phyloP scores from a whole-genome alignment of 2,329 filamentous ascomycete species.

The Mycosphaerelloides madeirae region DNA sequence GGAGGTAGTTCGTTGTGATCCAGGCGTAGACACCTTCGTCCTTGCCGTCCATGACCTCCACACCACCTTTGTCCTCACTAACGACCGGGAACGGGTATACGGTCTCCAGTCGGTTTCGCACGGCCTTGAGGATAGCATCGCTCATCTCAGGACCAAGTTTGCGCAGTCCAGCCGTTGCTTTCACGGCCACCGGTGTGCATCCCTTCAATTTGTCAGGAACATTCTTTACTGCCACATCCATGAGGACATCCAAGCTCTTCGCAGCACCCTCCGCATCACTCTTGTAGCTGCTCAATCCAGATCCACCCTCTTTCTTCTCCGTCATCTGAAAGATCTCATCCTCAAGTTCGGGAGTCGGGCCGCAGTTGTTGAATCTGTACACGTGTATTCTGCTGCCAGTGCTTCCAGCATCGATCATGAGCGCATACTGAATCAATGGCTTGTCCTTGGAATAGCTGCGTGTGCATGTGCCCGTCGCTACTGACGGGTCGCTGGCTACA shows the following conservation, averaged over 20 bases:
- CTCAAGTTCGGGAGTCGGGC: constrained; percentile 88
- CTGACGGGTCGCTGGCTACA: constrained; percentile 52
- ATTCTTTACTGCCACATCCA: constrained; percentile 76
- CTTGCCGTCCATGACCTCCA: constrained; percentile 95
- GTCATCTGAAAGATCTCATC: constrained; percentile 92
- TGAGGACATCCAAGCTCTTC: constrained; percentile 78
- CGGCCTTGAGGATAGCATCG: constrained; percentile 77
- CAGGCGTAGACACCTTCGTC: constrained; percentile 98
- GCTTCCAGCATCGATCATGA: constrained; percentile 98
- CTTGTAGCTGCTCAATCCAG: constrained; percentile 78
- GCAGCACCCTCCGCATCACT: constrained; percentile 83
- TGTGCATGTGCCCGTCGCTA: constrained; percentile 69
- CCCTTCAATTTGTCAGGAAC: constrained; percentile 84
- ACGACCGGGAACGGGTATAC: constrained; percentile 94
- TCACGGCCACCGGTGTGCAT: constrained; percentile 96
- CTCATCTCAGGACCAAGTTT: constrained; percentile 78
- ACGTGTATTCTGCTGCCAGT: constrained; percentile 97
- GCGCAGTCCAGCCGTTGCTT: constrained; percentile 90
- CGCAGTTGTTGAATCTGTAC: constrained; percentile 99
- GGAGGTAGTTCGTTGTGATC: constrained; percentile 98
- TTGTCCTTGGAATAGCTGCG: constrained; percentile 82
- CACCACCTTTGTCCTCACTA: constrained; percentile 74
- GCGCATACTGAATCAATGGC: constrained; percentile 91
- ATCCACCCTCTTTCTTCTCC: constrained; percentile 73
- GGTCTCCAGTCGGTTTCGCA: constrained; percentile 77